Evolutionary conservation across 345 rosid species (phyloP).

Genomic region (Arabis hirsuta): DNA sequence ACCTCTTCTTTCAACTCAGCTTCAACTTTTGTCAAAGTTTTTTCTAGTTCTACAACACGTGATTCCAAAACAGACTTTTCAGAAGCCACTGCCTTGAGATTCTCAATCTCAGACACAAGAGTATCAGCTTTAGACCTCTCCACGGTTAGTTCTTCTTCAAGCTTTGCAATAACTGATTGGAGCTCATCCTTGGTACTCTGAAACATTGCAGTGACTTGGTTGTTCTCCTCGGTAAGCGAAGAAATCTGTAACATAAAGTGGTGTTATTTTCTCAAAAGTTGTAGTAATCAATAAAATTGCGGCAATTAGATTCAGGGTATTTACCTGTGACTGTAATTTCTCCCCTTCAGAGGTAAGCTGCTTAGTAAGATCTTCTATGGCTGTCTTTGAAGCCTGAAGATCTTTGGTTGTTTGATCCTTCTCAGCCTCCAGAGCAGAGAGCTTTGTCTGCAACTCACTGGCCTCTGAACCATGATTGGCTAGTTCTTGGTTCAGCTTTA

Average conservation of each 20-base stretch:
- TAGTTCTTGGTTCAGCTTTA: constrained; percentile 74
- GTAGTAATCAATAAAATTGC: constrained; percentile 5
- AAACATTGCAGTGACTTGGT: constrained; percentile 60
- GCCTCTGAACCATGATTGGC: constrained; percentile 66
- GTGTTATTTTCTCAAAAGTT: constrained; percentile 19
- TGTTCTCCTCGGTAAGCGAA: constrained; percentile 72
- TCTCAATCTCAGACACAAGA: constrained; percentile 57
- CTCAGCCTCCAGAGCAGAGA: constrained; percentile 56
- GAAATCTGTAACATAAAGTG: constrained; percentile 58
- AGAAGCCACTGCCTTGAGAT: constrained; percentile 53
- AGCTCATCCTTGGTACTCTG: constrained; percentile 76
- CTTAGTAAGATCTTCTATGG: constrained; percentile 62
- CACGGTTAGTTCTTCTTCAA: constrained; percentile 61
- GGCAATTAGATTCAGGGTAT: constrained; percentile 16
- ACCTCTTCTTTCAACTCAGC: constrained; percentile 64
- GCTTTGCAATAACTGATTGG: constrained; percentile 63
- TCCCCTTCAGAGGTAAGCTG: constrained; percentile 71
- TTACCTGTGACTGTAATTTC: constrained; percentile 82
- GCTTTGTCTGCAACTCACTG: constrained; percentile 58
- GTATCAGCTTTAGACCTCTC: constrained; percentile 56
- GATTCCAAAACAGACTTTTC: constrained; percentile 64
- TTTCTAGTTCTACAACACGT: constrained; percentile 66
- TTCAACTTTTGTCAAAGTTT: constrained; percentile 53
- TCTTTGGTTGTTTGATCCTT: constrained; percentile 67
- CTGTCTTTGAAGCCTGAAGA: constrained; percentile 65